Evolutionary conservation across 2,329 filamentous ascomycete species (phyloP), one percentile per base, ranked within the genome.

Genomic region (Ophiosphaerella korrae): DNA sequence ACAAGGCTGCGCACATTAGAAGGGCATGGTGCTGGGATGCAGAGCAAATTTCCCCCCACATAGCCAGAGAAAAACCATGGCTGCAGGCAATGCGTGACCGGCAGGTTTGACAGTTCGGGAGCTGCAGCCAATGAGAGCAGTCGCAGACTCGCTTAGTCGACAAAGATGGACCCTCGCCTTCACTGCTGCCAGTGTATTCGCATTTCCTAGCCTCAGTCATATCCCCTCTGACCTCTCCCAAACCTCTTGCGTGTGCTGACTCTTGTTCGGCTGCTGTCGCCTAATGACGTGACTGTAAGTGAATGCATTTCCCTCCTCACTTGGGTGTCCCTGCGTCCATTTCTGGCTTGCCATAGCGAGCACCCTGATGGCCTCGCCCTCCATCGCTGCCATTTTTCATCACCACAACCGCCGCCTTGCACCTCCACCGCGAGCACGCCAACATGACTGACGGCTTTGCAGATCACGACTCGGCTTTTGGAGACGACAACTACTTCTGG

Each of bases 391-490:
- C 7, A 2, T 34, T 42, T 21, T 33, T 21, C 26, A 32, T 11
- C n/a, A 32, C 14, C 13, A 12, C n/a, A n/a, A 32, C 35, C 14
- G 35, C 26, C 18, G 35, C 42, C 42, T 45, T 26, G 24, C 21
- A 11, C n/a, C n/a, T 21, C 23, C 34, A 38, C n/a, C 23, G 32
- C 50, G 29, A 46, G 40, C 37, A 53, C 50, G 45, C 47, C 54
- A 63, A 45, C 42, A 67, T 71, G 68, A 61, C 69, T 72, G 49
- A 71, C 58, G 32, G 34, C 42, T 57, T 46, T 35, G 36, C 48
- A 71, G 68, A 71, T 51, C 54, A 57, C 63, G 67, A 70, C 37
- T 69, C 66, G 34, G 58, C 67, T 41, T 70, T 66, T 63, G 67
- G 62, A 43, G 67, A 62, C 50, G 63, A 72, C 53, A 64, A 66